phyloP scores from a whole-genome alignment of 257 asterid genomes.

The Solanum microdontum region DNA sequence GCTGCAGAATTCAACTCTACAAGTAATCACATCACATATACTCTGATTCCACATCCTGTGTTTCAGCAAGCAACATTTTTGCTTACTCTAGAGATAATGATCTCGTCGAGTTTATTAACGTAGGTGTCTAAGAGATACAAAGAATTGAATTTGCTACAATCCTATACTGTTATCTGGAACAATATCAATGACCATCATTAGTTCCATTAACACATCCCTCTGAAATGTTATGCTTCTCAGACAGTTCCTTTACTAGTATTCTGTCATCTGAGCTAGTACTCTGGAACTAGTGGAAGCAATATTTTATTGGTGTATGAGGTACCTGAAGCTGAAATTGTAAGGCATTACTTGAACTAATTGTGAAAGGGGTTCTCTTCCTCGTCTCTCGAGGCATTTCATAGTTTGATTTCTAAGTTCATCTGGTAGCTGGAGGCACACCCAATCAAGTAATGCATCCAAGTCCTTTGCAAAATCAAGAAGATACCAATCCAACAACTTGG shows the following conservation, averaged over 20 bases:
- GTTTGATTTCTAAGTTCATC: constrained; percentile 38
- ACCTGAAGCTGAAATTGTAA: constrained; percentile 65
- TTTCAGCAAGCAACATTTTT: background rate
- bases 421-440: constrained; percentile 79
- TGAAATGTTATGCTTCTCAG: background rate
- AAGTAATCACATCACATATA: background rate
- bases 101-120: background rate
- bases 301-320: constrained; percentile 30
- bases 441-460: constrained; percentile 56
- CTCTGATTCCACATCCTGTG: background rate
- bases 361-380: constrained; percentile 34
- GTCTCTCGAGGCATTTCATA: constrained; percentile 32
- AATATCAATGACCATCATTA: background rate
- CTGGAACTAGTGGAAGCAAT: background rate
- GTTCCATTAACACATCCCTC: background rate
- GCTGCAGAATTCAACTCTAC: background rate
- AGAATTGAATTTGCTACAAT: background rate
- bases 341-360: constrained; percentile 45
- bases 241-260: background rate
- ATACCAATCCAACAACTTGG: constrained; percentile 77
- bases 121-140: background rate
- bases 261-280: background rate
- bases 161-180: background rate
- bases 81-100: background rate
- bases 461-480: constrained; percentile 79